Conservation (phyloP, 129 eudicot species). For the Sambucus nigra region DNA sequence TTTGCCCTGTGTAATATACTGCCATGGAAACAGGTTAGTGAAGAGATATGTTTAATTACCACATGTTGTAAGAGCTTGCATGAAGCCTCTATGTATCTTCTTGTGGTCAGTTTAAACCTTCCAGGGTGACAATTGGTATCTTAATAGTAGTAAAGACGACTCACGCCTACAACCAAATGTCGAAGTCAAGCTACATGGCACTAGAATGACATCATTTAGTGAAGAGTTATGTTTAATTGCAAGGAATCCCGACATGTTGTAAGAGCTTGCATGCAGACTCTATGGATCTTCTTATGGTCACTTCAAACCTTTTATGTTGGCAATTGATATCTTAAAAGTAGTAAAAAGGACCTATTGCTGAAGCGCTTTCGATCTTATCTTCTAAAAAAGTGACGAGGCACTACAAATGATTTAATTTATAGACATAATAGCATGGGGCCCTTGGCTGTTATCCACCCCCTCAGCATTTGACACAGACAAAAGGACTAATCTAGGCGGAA, state of each 20-base stretch:
- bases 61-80: background rate
- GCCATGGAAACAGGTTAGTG: conserved; percentile 96
- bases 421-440: too few species aligned
- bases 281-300: conserved; percentile 3
- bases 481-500: too few species aligned
- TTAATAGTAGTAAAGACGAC: background rate
- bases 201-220: too few species aligned
- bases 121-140: background rate
- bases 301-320: background rate
- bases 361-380: too few species aligned
- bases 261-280: background rate
- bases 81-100: background rate
- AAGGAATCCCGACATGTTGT: background rate
- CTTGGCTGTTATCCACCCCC: too few species aligned
- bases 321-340: background rate
- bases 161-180: too few species aligned
- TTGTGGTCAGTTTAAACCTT: background rate
- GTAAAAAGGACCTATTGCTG: background rate
- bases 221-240: too few species aligned
- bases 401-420: too few species aligned
- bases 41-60: too few species aligned
- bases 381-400: too few species aligned
- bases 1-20: conserved; percentile 89
- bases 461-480: too few species aligned
- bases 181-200: too few species aligned